Base-by-base conservation (phyloP, 129 eudicot species). In the Mikania micrantha region DNA sequence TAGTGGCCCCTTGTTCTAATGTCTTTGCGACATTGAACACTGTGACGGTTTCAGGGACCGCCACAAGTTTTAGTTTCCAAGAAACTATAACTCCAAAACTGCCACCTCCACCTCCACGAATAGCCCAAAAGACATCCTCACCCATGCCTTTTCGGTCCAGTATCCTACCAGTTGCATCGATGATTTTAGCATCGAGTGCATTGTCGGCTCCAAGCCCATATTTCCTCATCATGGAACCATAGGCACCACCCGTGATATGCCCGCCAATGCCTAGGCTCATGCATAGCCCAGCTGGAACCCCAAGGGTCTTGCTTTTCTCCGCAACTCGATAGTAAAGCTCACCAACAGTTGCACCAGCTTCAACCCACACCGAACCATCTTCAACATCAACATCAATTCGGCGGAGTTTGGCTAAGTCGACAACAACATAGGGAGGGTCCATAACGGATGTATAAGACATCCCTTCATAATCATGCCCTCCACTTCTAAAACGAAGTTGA, bases 221-320 rank as follows among this genome's bases (percentile, higher is more conserved):
- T 32, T 60, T 60, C n/a, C 66, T 60, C 66, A 60, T 60, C 66
- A 60, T 1, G 66, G 66, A 32, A 32, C 66, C 66, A 35, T 60
- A 60, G 1, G 66, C 45, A 16, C 66, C 66, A 32, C 66, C 65
- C 44, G 65, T 59, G 39, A 59, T 59, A 44, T 59, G 65, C 24
- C 65, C 66, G 12, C 66, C 66, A 9, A 61, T 29, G 4, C 67
- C 67, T 16, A 61, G 47, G 67, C 47, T 61, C 7, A 48, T 35
- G 32, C 67, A 61, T 35, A 61, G 48, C n/a, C 67, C 67, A 19
- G 67, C 67, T 16, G 67, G 67, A 21, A 61, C 47, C 44, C 67
- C 67, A 61, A 17, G 67, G 19, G 67, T 61, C 67, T 61, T 61
- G 47, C 48, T 35, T 61, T 61, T 61, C 67, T 61, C 67, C 16